These are phyloP conservation scores for Phytophthora nicotianae DNA, from an alignment of 352 stramenopile species.

Conservation along the genomic window DNA sequence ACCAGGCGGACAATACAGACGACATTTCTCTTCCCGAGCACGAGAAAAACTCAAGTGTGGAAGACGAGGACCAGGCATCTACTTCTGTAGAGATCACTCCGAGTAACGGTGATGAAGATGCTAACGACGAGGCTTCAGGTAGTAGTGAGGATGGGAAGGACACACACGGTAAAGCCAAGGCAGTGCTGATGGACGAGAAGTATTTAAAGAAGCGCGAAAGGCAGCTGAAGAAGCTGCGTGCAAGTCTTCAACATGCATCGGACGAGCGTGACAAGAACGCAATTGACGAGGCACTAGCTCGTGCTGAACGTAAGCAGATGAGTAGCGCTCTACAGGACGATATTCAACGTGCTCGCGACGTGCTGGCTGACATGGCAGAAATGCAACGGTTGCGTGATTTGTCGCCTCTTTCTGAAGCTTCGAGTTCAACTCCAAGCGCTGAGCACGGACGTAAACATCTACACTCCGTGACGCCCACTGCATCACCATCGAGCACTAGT, in stretches of 20 bases:
- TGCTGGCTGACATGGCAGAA: slow-evolving; percentile 49
- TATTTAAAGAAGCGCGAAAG: slow-evolving; percentile 81
- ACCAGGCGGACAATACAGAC: slow-evolving; percentile 1
- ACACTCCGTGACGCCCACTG: slow-evolving; percentile 32
- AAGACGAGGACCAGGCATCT: slow-evolving; percentile 8
- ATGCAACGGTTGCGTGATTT: slow-evolving; percentile 24
- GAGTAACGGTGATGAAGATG: slow-evolving; percentile 32
- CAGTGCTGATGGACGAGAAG: slow-evolving; percentile 75
- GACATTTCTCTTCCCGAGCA: slow-evolving; percentile 2
- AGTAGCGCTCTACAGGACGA: slow-evolving; percentile 63
- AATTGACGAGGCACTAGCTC: slow-evolving; percentile 69
- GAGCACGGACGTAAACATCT: slow-evolving; percentile 32
- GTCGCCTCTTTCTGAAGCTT: slow-evolving; percentile 10
- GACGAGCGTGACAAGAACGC: slow-evolving; percentile 51
- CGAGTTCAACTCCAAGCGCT: slow-evolving; percentile 6
- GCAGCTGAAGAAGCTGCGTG: slow-evolving; percentile 73
- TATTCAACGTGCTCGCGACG: slow-evolving; percentile 44
- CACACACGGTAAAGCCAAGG: slow-evolving; percentile 30
- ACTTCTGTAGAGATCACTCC: not conserved
- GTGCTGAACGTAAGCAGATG: slow-evolving; percentile 81
- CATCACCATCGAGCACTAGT: slow-evolving; percentile 10
- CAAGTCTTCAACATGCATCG: slow-evolving; percentile 43
- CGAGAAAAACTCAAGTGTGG: slow-evolving; percentile 2
- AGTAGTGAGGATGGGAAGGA: slow-evolving; percentile 46
- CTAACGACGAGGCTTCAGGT: slow-evolving; percentile 33